Conservation (phyloP, 495 filamentous ascomycete genomes). For the Lichina pygmaea region DNA sequence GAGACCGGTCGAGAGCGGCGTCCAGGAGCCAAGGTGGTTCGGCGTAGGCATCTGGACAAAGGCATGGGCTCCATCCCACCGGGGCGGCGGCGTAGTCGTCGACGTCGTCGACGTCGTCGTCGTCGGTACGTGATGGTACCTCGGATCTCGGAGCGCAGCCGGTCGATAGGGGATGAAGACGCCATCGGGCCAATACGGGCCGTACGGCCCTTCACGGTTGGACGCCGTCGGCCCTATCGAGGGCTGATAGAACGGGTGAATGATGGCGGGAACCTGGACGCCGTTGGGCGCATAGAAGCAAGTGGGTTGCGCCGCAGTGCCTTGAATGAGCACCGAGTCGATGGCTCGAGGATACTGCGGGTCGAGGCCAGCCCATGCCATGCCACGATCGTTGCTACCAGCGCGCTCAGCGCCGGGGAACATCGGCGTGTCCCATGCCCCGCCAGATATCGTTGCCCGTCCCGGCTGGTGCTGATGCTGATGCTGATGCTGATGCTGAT, state of each 20-base stretch:
- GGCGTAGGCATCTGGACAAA: no score
- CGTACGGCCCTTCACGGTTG: conserved; percentile 43
- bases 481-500: no score
- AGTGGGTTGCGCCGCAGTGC: conserved; percentile 7
- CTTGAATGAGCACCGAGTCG: conserved; percentile 15
- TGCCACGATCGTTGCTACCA: background rate
- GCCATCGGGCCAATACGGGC: conserved; percentile 56
- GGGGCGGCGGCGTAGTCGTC: background rate
- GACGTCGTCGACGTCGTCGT: background rate
- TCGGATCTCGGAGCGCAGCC: conserved; percentile 31
- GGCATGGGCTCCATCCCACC: background rate
- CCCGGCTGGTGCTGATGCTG: no score
- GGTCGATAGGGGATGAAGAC: conserved; percentile 50
- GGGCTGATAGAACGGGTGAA: conserved; percentile 46
- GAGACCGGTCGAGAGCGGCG: background rate
- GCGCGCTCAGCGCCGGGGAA: background rate
- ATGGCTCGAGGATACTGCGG: conserved; percentile 4
- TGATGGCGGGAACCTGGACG: conserved; percentile 33
- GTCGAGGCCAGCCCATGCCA: background rate
- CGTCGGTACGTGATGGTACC: conserved; percentile 11
- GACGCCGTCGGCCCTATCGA: conserved; percentile 44
- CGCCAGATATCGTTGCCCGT: background rate
- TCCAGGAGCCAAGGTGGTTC: background rate
- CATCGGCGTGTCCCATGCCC: background rate
- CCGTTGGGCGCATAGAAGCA: conserved; percentile 12